Conservation (phyloP, 2,329 filamentous ascomycete genomes). For the Thermoascus crustaceus region DNA sequence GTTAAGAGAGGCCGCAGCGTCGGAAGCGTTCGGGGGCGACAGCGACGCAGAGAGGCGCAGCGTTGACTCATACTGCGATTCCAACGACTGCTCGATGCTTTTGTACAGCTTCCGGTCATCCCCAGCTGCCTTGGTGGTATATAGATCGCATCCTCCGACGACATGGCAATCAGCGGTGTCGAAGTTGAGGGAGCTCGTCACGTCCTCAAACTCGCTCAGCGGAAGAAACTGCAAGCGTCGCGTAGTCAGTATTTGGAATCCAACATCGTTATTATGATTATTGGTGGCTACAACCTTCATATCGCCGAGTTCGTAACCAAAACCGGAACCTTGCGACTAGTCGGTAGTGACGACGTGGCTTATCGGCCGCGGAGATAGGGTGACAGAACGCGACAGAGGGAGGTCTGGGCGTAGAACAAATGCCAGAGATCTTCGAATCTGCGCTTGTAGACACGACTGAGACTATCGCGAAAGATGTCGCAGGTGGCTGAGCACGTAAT, state of each 20-base stretch:
- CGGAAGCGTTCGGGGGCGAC: constrained; percentile 69
- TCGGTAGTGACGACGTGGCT: constrained; percentile 1
- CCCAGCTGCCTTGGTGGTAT: constrained; percentile 92
- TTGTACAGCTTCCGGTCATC: constrained; percentile 97
- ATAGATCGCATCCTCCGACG: constrained; percentile 88
- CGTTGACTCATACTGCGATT: constrained; percentile 82
- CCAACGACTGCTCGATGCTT: constrained; percentile 83
- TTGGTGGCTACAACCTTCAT: constrained; percentile 1
- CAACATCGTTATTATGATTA: neutral
- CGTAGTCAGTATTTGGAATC: constrained; percentile 8
- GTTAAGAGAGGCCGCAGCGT: constrained; percentile 60
- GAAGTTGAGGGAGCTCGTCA: constrained; percentile 90
- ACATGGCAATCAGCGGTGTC: constrained; percentile 88
- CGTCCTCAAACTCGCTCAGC: constrained; percentile 80
- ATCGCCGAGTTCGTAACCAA: constrained; percentile 6
- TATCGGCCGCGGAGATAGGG: neutral
- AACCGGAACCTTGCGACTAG: neutral
- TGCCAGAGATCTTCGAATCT: too few species aligned
- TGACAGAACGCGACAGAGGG: neutral
- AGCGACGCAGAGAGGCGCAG: constrained; percentile 79
- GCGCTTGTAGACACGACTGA: neutral
- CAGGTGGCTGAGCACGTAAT: neutral
- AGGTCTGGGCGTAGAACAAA: neutral
- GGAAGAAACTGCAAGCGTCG: constrained; percentile 66
- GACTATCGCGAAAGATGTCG: neutral